These are phyloP conservation scores for Stephania cephalantha DNA, from an alignment of 164 flowering plant genomes.

Conservation along the genomic window DNA sequence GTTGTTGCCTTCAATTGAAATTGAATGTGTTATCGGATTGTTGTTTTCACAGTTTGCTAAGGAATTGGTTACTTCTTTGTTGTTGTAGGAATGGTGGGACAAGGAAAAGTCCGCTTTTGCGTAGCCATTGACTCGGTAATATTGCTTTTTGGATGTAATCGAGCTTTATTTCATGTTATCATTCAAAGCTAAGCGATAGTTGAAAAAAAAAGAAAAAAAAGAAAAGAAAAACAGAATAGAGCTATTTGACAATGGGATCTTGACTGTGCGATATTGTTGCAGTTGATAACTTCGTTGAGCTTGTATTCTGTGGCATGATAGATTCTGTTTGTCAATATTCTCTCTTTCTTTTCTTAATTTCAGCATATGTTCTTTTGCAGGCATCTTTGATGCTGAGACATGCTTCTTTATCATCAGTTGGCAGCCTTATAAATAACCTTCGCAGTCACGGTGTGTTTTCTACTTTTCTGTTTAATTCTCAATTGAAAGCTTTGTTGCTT, in stretches of 20 bases:
- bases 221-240: background rate
- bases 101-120: conserved; percentile 56
- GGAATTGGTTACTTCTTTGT: conserved; percentile 6
- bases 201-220: too few relatives aligned
- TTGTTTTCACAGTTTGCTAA: background rate
- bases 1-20: background rate
- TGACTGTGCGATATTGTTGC: background rate
- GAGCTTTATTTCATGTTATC: too few relatives aligned
- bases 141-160: background rate
- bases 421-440: conserved; percentile 56
- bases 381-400: conserved; percentile 58
- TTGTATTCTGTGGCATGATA: background rate
- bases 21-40: background rate
- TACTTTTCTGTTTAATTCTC: background rate
- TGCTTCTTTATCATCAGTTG: conserved; percentile 44
- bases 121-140: conserved; percentile 89
- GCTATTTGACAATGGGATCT: background rate
- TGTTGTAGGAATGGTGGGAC: conserved; percentile 53
- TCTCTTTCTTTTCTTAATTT: conserved; percentile 4
- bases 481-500: background rate
- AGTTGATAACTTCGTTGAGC: background rate
- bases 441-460: conserved; percentile 64
- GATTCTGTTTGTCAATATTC: background rate
- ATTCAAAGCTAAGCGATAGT: background rate
- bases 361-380: conserved; percentile 30